Evolutionary conservation across 2,329 filamentous ascomycete genomes (phyloP), one percentile per base, ranked within the genome.

Genomic region (Fusarium sp.): DNA sequence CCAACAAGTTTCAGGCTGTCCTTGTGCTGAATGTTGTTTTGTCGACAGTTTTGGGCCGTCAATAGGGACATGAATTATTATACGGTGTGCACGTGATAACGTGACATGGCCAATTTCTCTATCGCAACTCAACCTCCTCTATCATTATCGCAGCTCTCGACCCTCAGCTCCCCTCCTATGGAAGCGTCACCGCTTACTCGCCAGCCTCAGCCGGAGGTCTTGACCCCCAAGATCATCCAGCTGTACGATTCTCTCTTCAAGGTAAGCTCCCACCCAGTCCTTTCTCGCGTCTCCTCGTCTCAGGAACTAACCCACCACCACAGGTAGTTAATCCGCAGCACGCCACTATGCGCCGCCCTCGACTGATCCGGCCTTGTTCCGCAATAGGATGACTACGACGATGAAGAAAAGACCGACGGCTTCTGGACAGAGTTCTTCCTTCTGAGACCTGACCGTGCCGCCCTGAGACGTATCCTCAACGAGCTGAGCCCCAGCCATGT

Each of bases 361-460:
- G 65, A 70, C 70, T 75, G 71, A 76, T 65, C 23, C 57, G 59
- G 63, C 41, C 47, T 50, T 47, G 48, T 51, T 50, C 23, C 53
- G 35, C 49, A 63, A 74, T 63, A 90, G 78, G 86, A 89, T 63
- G 84, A 87, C 50, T 84, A 87, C 53, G 84, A 90, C 58, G 84
- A 87, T 56, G 76, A 80, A 47, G 89, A 93, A 25, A 89, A 89
- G 61, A 85, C 91, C 1, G 92, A 97, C 58, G 94, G 93, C 38
- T 99, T 97, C 78, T 99, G 95, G 95, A 84, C 87, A 66, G 95
- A 97, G 77, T 93, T 99, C 78, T 99, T 99, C 75, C 84, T 99
- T 33, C 82, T 97, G 55, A 88, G 88, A 62, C 93, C 94, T 19
- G 92, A 97, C 72, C 83, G 86, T 50, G 75, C 81, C 5, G 84